Evolutionary conservation across 192 early-diverging fungal genomes (phyloP).

Genomic region (Rhizophagus sp.): DNA sequence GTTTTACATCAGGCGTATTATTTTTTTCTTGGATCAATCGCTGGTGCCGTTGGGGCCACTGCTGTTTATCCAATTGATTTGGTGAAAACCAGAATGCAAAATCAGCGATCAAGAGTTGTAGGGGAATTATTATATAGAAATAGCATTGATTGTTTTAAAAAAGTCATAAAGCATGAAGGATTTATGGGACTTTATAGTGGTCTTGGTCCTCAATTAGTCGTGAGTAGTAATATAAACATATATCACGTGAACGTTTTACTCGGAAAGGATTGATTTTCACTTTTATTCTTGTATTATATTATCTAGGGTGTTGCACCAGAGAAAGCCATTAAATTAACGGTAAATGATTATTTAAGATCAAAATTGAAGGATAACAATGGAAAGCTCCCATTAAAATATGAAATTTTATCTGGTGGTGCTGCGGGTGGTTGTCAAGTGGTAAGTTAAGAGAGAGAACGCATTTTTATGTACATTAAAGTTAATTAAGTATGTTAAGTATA

Average conservation of each 20-base stretch:
- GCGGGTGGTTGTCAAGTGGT: conserved; percentile 86
- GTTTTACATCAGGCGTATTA: conserved; percentile 40
- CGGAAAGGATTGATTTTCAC: neutral
- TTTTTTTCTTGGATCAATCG: conserved; percentile 82
- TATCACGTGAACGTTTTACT: neutral
- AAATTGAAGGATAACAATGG: conserved; percentile 69
- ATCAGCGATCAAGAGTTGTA: conserved; percentile 88
- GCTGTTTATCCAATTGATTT: conserved; percentile 97
- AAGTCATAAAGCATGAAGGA: conserved; percentile 92
- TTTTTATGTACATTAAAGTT: too few relatives aligned
- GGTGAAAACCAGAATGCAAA: conserved; percentile 99
- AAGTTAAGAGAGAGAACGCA: neutral
- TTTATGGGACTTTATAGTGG: conserved; percentile 89
- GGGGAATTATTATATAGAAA: conserved; percentile 94
- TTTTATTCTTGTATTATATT: neutral
- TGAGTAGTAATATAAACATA: conserved; percentile 32
- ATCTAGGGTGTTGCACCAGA: conserved; percentile 89
- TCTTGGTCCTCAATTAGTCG: conserved; percentile 87
- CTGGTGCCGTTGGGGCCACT: conserved; percentile 92
- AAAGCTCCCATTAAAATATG: conserved; percentile 71
- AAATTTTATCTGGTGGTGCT: conserved; percentile 82
- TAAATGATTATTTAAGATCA: conserved; percentile 89
- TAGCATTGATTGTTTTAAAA: conserved; percentile 93
- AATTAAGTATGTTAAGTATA: too few relatives aligned
- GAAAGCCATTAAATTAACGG: conserved; percentile 97